A percentile compares a stretch with the other conserved stretches of the same genome.
phyloP scores from a whole-genome alignment of 768 basidiomycete genomes.

The Rossbeevera mucosa region DNA sequence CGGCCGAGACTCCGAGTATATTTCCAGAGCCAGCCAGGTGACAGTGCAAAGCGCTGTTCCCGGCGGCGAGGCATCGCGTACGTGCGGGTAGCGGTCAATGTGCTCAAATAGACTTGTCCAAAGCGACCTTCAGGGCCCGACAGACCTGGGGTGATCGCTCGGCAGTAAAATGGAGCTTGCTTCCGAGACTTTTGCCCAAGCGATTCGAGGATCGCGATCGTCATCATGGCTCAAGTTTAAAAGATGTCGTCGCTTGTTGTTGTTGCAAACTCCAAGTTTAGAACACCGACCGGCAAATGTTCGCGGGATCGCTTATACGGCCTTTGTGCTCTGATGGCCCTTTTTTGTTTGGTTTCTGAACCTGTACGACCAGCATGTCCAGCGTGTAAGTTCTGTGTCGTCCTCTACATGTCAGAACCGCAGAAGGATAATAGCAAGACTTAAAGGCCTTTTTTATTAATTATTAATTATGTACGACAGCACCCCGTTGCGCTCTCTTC shows the following conservation, averaged over 20 bases:
- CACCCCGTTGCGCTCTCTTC: neutral
- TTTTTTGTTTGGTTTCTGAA: conserved; percentile 1
- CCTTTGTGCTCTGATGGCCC: neutral
- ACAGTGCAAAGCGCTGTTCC: neutral
- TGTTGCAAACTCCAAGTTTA: conserved; percentile 5
- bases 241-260: conserved; percentile 26
- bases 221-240: conserved; percentile 19
- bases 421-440: too few species aligned
- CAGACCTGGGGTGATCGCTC: conserved; percentile 12
- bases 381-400: neutral
- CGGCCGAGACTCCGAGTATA: conserved; percentile 1
- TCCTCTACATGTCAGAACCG: neutral
- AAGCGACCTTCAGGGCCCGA: neutral
- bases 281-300: conserved; percentile 26
- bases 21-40: neutral
- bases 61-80: neutral
- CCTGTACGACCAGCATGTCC: neutral
- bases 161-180: conserved; percentile 23
- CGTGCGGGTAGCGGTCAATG: neutral
- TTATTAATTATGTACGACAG: too few species aligned
- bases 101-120: neutral
- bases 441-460: too few species aligned
- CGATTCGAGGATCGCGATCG: conserved; percentile 29
- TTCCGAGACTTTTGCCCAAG: conserved; percentile 21
- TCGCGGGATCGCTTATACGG: conserved; percentile 32